Base-by-base conservation (phyloP, 83 land plant species). In the Thuja plicata region DNA sequence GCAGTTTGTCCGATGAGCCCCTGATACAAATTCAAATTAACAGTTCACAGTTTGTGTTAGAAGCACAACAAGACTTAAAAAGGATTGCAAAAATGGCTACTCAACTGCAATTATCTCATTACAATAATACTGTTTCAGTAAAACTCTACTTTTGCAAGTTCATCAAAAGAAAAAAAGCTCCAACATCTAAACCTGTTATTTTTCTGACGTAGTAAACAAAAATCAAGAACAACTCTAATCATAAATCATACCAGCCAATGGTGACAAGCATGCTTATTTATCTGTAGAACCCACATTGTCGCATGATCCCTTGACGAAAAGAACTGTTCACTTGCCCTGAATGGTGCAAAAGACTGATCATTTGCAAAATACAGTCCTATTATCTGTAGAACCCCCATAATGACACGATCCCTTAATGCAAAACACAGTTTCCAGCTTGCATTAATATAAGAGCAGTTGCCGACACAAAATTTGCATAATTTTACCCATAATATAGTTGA, bases 401-500 rank as follows among this genome's bases (percentile, higher is more conserved):
- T 82, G 30, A 82, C 52, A 82, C 43, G 48, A 45, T 82, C 84
- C 52, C n/a, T 43, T 7, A 82, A 24, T 82, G 84, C 43, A 81
- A 41, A 27, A 82, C 11, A 24, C 48, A 11, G 52, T 82, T 27
- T 1, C 52, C 84, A 82, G 24, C 48, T 41, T 45, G 84, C 52
- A 82, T 32, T n/a, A 45, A 45, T 45, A 12, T 82, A 21, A 82
- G 46, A 43, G 34, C 43, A 27, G 4, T 38, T 82, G 84, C 52
- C 84, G 52, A 82, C 84, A 27, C 24, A 3, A 24, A 45, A 82
- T 45, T 45, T 82, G 84, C 84, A 41, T 82, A 10, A 27, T 41
- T 34, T 82, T 82, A 30, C 27, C 41, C 8, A 21, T 43, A 41
- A 21, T 45, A 45, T 50, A 81, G 12, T 24, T 24, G 84, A 82